phyloP scores from a whole-genome alignment of 495 filamentous ascomycete species.

The Penicillium mononematosum region DNA sequence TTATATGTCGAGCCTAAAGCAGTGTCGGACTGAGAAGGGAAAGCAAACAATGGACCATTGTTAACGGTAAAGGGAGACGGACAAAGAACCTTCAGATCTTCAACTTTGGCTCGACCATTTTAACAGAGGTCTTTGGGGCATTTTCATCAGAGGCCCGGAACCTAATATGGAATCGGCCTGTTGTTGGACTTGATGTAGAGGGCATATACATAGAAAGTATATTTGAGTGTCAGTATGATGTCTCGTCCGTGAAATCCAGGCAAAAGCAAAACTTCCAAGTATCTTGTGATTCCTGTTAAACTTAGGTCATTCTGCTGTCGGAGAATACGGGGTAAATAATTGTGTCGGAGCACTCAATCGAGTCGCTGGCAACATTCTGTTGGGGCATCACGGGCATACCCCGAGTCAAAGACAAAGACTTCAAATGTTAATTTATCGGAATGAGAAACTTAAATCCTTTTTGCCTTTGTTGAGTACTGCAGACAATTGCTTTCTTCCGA shows the following conservation, averaged over 20 bases:
- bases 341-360: background rate
- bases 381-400: background rate
- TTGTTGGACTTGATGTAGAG: background rate
- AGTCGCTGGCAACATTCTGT: background rate
- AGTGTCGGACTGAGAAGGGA: background rate
- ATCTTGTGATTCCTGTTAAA: background rate
- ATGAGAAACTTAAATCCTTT: background rate
- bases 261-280: background rate
- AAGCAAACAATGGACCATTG: slow-evolving; percentile 4
- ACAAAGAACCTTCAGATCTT: background rate
- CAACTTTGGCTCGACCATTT: background rate
- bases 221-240: background rate
- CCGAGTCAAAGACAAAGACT: background rate
- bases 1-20: background rate
- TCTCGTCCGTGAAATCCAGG: background rate
- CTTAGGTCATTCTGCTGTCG: background rate
- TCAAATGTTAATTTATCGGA: background rate
- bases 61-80: background rate
- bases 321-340: background rate
- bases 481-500: background rate
- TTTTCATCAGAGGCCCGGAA: background rate
- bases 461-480: background rate
- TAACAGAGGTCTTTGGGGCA: background rate
- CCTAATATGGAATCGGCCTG: background rate
- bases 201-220: background rate